Conservation (phyloP, 805 yeast genomes). For the Wickerhamomyces bovis region DNA sequence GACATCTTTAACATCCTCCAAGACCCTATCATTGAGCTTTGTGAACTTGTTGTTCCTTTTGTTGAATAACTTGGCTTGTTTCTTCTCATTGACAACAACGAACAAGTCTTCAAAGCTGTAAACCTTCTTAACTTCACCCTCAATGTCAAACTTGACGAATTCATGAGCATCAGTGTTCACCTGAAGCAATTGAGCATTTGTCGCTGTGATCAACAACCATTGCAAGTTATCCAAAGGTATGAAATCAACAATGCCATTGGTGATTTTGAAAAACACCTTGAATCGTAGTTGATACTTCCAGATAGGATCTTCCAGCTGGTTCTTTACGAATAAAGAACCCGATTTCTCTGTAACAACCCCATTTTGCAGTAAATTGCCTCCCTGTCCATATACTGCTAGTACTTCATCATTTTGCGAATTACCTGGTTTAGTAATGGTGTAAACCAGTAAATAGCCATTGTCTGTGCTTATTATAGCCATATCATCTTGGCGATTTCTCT, state of each 20-base stretch:
- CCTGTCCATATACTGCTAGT: slow-evolving; percentile 14
- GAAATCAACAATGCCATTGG: slow-evolving; percentile 19
- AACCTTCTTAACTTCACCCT: slow-evolving; percentile 3
- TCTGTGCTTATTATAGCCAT: slow-evolving; percentile 31
- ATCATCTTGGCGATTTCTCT: slow-evolving; percentile 22
- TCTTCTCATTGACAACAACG: slow-evolving; percentile 3
- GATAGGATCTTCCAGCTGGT: slow-evolving; percentile 19
- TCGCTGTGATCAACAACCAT: slow-evolving; percentile 13
- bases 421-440: slow-evolving; percentile 7
- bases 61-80: slow-evolving; percentile 6
- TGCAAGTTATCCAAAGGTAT: slow-evolving; percentile 13
- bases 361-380: slow-evolving; percentile 19
- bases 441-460: slow-evolving; percentile 31
- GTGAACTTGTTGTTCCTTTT: slow-evolving; percentile 2
- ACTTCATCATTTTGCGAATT: slow-evolving; percentile 16
- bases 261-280: slow-evolving; percentile 22
- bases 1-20: slow-evolving; percentile 1
- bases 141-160: slow-evolving; percentile 6
- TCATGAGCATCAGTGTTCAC: slow-evolving; percentile 10
- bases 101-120: slow-evolving; percentile 1
- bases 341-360: slow-evolving; percentile 17
- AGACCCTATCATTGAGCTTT: background rate
- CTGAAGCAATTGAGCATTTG: slow-evolving; percentile 15
- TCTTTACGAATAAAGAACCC: slow-evolving; percentile 12
- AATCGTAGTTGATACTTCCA: slow-evolving; percentile 20